Evolutionary conservation across 176 grass and related monocot genomes (phyloP).

Genomic region (Musa itinerans): DNA sequence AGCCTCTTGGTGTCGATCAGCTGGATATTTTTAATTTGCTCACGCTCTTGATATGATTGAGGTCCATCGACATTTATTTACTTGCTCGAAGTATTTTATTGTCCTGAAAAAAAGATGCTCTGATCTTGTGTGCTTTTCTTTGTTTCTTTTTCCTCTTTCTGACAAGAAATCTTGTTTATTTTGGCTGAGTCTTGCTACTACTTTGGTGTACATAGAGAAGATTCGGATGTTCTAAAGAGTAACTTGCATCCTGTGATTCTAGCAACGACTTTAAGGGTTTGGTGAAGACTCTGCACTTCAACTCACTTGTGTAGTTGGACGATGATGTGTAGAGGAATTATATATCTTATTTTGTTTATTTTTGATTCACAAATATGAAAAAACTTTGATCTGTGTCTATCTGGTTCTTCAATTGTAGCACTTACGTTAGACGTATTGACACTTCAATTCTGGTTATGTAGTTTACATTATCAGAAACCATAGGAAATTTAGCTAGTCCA

Average conservation of each 20-base stretch:
- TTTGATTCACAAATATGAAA: background rate
- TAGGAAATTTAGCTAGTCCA: background rate
- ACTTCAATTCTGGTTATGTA: background rate
- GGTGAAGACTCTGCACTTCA: background rate
- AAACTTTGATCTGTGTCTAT: background rate
- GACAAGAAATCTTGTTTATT: no score
- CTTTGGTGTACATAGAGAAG: background rate
- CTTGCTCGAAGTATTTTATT: no score
- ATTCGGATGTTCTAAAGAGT: background rate
- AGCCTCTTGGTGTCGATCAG: background rate
- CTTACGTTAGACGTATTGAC: background rate
- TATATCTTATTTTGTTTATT: background rate
- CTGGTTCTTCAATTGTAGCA: background rate
- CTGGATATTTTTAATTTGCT: background rate
- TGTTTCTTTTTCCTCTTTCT: no score
- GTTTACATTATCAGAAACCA: background rate
- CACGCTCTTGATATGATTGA: no score
- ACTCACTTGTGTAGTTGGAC: background rate
- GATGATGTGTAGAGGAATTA: background rate
- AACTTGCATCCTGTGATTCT: background rate
- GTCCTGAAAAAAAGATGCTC: no score
- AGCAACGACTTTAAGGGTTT: background rate
- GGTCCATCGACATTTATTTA: no score
- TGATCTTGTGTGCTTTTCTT: no score
- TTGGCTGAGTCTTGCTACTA: background rate